These are phyloP conservation scores for Capsicum rhomboideum DNA, from an alignment of 257 asterid species.

Conservation along the genomic window DNA sequence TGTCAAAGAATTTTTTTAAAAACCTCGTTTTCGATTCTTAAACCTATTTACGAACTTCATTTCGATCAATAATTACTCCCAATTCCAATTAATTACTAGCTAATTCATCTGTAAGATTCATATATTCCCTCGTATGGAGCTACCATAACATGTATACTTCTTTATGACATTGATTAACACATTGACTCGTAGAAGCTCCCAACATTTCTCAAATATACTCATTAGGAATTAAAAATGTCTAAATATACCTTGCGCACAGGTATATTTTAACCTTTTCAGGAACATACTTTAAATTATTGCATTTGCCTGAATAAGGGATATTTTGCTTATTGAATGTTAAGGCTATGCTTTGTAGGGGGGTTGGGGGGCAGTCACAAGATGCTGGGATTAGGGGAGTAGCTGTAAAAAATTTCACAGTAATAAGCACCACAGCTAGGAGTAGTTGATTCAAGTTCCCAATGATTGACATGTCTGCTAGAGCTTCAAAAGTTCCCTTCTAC, in stretches of 20 bases:
- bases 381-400: conserved; percentile 16
- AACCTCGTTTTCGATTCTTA: neutral
- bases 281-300: no score
- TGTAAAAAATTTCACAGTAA: neutral
- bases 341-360: neutral
- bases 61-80: no score
- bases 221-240: neutral
- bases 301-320: neutral
- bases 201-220: no score
- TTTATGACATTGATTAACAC: neutral
- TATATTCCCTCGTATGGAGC: neutral
- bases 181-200: neutral
- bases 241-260: neutral
- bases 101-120: neutral
- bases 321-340: neutral
- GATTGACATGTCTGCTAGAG: conserved; percentile 19
- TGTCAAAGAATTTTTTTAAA: no score
- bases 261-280: neutral
- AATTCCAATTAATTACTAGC: neutral
- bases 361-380: neutral
- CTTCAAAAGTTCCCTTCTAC: neutral
- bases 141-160: neutral
- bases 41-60: no score
- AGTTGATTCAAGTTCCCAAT: conserved; percentile 19
- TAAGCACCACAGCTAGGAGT: neutral